Conservation (phyloP, 2,329 filamentous ascomycete genomes). For the Cladophialophora psammophila region DNA sequence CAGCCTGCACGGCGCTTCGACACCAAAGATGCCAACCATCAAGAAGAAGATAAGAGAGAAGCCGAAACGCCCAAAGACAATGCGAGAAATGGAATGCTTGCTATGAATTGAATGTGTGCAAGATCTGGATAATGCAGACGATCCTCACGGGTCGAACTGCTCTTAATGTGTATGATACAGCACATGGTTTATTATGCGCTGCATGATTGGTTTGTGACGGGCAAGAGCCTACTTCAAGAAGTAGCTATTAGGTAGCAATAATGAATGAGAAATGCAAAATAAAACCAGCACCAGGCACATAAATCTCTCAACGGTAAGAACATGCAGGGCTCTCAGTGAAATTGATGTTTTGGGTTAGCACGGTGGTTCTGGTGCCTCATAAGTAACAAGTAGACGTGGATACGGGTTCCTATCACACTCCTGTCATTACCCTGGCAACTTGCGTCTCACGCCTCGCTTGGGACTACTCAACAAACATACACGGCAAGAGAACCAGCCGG, state of each 20-base stretch:
- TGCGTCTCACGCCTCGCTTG: too few relatives aligned
- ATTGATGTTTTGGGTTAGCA: too few relatives aligned
- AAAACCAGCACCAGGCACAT: neutral
- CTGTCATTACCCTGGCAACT: too few relatives aligned
- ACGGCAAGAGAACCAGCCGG: too few relatives aligned
- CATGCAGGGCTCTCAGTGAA: too few relatives aligned
- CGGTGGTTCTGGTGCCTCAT: too few relatives aligned
- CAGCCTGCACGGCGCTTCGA: neutral
- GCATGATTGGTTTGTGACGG: neutral
- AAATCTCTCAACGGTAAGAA: neutral
- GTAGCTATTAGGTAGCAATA: slow-evolving; percentile 18
- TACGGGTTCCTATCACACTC: too few relatives aligned
- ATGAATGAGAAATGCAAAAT: slow-evolving; percentile 12
- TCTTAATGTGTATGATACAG: slow-evolving; percentile 37
- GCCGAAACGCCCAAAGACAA: slow-evolving; percentile 5
- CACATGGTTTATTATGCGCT: slow-evolving; percentile 2
- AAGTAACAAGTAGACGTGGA: too few relatives aligned
- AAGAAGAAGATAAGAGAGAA: neutral
- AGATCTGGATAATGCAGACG: slow-evolving; percentile 18
- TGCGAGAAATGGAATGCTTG: slow-evolving; percentile 11
- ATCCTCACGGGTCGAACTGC: slow-evolving; percentile 12
- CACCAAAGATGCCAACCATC: neutral
- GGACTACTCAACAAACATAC: too few relatives aligned
- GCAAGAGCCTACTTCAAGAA: slow-evolving; percentile 9
- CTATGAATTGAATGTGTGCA: slow-evolving; percentile 18